Conservation (phyloP, 352 stramenopile species). For the Globisporangium recalcitrans region DNA sequence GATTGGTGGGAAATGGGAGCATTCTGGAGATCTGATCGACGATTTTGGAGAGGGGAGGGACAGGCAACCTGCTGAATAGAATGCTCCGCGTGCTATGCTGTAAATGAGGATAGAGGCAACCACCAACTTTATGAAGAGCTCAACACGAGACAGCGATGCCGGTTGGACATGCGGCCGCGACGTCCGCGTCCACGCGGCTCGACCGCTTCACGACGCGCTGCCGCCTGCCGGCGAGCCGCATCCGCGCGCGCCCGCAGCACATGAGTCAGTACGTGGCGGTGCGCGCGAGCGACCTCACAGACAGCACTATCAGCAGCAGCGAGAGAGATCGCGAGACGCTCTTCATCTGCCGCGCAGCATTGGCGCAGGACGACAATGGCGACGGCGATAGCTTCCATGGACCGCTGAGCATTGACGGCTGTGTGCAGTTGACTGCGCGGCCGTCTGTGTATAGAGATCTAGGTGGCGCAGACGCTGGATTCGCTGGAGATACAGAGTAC, state of each 20-base stretch:
- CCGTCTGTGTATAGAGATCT: slow-evolving; percentile 19
- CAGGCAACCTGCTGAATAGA: background rate
- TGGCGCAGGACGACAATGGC: slow-evolving; percentile 11
- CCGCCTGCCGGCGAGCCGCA: slow-evolving; percentile 28
- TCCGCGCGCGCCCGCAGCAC: slow-evolving; percentile 26
- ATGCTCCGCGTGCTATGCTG: background rate
- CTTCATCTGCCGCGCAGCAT: slow-evolving; percentile 38
- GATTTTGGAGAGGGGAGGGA: background rate
- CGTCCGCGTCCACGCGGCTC: slow-evolving; percentile 13
- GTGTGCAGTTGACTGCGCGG: slow-evolving; percentile 18
- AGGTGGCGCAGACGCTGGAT: slow-evolving; percentile 12
- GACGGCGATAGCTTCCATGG: slow-evolving; percentile 1
- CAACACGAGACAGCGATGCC: background rate
- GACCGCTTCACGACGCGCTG: slow-evolving; percentile 60
- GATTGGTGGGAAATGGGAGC: background rate
- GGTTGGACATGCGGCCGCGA: slow-evolving; percentile 9
- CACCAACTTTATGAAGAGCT: slow-evolving; percentile 2
- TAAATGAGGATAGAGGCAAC: background rate
- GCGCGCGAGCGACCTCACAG: background rate
- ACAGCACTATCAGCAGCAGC: background rate
- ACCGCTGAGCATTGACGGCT: slow-evolving; percentile 18
- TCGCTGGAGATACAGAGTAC: slow-evolving; percentile 7
- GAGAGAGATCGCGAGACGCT: slow-evolving; percentile 7
- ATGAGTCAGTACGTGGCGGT: slow-evolving; percentile 35
- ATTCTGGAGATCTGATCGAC: background rate